Conservation (phyloP, 2,329 filamentous ascomycete species). For the Raffaelea arxii region DNA sequence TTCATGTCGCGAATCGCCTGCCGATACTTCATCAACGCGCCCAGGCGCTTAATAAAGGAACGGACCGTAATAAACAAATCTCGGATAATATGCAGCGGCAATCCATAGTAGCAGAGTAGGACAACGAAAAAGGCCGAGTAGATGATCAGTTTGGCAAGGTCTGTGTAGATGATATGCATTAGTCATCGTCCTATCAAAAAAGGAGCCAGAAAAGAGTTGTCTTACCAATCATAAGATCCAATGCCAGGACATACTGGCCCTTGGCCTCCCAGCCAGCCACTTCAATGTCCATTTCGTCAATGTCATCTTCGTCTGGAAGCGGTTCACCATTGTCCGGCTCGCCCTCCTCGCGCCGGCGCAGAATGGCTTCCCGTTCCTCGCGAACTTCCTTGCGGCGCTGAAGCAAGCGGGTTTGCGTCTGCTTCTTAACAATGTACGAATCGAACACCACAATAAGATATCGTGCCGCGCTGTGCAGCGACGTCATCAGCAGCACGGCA, state of each 20-base stretch:
- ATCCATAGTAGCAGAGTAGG: constrained; percentile 83
- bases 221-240: constrained; percentile 75
- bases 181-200: not conserved
- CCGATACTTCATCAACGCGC: constrained; percentile 80
- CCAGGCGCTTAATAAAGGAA: constrained; percentile 83
- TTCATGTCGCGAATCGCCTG: constrained; percentile 94
- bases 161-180: constrained; percentile 31
- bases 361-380: constrained; percentile 42
- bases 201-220: not conserved
- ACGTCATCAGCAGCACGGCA: constrained; percentile 72
- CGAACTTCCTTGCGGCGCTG: constrained; percentile 60
- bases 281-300: constrained; percentile 91
- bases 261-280: constrained; percentile 95
- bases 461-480: constrained; percentile 65
- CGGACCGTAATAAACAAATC: constrained; percentile 91
- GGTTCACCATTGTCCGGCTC: constrained; percentile 12
- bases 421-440: constrained; percentile 61
- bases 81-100: constrained; percentile 93
- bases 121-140: constrained; percentile 92
- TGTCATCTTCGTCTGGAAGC: constrained; percentile 52
- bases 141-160: constrained; percentile 82
- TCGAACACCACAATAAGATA: constrained; percentile 75
- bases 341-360: constrained; percentile 34
- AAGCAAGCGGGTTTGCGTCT: constrained; percentile 60
- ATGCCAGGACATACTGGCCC: constrained; percentile 79